Conservation (phyloP, 2,329 filamentous ascomycete species). For the Talaromyces verruculosus region DNA sequence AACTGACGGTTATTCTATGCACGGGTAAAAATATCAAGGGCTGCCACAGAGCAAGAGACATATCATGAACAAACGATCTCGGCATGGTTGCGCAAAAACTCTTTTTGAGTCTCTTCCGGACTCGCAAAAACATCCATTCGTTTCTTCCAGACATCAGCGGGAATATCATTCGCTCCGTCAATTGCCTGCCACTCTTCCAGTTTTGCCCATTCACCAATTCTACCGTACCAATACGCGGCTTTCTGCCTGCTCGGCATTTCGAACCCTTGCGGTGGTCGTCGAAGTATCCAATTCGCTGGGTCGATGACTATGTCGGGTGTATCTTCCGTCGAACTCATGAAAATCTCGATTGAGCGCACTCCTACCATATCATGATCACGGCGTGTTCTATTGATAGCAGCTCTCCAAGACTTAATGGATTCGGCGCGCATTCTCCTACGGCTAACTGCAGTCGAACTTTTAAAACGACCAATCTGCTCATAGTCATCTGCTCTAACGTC, state of each 20-base stretch:
- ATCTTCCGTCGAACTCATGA: constrained; percentile 40
- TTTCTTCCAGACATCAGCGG: neutral
- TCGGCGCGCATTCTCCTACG: constrained; percentile 29
- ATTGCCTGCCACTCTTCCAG: constrained; percentile 43
- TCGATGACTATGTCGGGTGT: constrained; percentile 42
- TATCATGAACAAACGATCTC: constrained; percentile 10
- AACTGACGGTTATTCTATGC: neutral
- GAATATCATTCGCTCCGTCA: constrained; percentile 17
- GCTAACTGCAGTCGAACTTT: constrained; percentile 26
- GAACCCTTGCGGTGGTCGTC: constrained; percentile 42
- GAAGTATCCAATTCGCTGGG: constrained; percentile 43
- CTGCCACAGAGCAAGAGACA: no score
- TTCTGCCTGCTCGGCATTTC: constrained; percentile 37
- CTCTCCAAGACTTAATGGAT: constrained; percentile 42
- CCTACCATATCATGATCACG: constrained; percentile 32
- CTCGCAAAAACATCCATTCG: constrained; percentile 34
- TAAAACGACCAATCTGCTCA: neutral
- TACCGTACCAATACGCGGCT: constrained; percentile 42
- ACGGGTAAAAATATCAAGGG: neutral
- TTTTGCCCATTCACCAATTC: constrained; percentile 42
- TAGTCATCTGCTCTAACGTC: neutral
- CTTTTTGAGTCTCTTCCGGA: neutral
- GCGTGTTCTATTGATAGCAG: constrained; percentile 38
- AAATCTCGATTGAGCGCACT: constrained; percentile 34
- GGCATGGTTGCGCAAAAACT: neutral